Conservation (phyloP, 495 filamentous ascomycete genomes). For the Pyronema omphalodes region DNA sequence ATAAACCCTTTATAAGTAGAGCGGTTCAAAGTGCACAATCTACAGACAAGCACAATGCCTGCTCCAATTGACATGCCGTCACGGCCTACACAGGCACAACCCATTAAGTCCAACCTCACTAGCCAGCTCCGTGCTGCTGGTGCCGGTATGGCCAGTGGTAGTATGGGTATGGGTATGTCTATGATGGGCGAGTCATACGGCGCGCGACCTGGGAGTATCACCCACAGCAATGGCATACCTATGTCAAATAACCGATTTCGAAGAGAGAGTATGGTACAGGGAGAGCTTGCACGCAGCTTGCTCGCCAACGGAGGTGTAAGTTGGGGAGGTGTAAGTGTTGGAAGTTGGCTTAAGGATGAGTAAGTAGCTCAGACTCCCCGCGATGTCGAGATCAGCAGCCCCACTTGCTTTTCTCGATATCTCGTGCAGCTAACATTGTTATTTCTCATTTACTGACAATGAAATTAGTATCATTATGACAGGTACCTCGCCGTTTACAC, state of each 20-base stretch:
- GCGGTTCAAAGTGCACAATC: neutral
- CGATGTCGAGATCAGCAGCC: neutral
- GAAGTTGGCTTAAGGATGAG: slow-evolving; percentile 96
- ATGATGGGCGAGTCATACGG: slow-evolving; percentile 11
- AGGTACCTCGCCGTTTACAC: slow-evolving; percentile 77
- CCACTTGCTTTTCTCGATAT: neutral
- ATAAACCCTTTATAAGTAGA: too few relatives aligned
- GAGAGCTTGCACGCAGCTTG: slow-evolving; percentile 55
- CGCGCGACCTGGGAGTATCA: slow-evolving; percentile 16
- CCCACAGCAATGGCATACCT: slow-evolving; percentile 22
- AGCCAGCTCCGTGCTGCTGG: slow-evolving; percentile 21
- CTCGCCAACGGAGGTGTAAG: slow-evolving; percentile 85
- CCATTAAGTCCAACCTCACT: slow-evolving; percentile 22
- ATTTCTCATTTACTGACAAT: neutral
- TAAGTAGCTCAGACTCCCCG: slow-evolving; percentile 35
- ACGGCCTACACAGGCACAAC: slow-evolving; percentile 10
- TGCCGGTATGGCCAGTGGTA: slow-evolving; percentile 9
- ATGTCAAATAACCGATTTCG: slow-evolving; percentile 29
- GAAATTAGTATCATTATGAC: slow-evolving; percentile 72
- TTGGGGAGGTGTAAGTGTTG: slow-evolving; percentile 90
- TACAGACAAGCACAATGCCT: slow-evolving; percentile 13
- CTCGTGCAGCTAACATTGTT: neutral
- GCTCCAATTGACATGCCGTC: slow-evolving; percentile 23
- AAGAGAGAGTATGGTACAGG: slow-evolving; percentile 43
- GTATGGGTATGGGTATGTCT: slow-evolving; percentile 9